These are phyloP conservation scores for Raffaelea albimanens DNA, from an alignment of 2,329 filamentous ascomycete genomes.

Conservation along the genomic window DNA sequence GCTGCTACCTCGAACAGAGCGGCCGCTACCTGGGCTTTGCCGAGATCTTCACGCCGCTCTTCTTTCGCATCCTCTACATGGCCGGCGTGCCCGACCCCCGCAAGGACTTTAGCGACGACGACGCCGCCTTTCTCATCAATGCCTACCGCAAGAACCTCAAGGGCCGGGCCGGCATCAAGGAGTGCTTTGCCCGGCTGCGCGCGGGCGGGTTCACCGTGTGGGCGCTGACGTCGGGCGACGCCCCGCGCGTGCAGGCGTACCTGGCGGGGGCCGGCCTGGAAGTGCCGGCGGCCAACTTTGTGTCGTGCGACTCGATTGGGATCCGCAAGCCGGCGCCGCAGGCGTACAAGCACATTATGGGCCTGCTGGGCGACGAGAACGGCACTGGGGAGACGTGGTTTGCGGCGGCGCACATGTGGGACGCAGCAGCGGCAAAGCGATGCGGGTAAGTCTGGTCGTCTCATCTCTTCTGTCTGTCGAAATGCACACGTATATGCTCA, in stretches of 20 bases:
- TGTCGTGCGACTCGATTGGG: background rate
- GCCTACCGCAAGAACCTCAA: background rate
- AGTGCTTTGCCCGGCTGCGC: background rate
- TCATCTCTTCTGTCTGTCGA: background rate
- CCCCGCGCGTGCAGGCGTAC: background rate
- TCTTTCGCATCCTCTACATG: background rate
- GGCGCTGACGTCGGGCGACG: background rate
- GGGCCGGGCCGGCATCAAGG: background rate
- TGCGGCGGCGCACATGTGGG: conserved; percentile 1
- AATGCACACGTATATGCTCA: no score
- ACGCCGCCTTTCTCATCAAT: background rate
- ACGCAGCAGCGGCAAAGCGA: background rate
- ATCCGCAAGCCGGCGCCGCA: background rate
- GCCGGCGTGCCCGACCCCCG: background rate
- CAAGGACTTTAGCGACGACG: conserved; percentile 5
- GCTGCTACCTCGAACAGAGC: background rate
- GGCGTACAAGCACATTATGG: background rate
- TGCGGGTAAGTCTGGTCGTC: background rate
- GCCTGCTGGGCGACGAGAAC: background rate
- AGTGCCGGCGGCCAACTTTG: background rate
- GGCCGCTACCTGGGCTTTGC: background rate
- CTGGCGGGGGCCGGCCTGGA: background rate
- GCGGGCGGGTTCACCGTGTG: conserved; percentile 1
- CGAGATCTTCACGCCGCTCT: background rate
- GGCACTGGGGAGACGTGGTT: background rate